Evolutionary conservation across 495 filamentous ascomycete genomes (phyloP).

Genomic region (Halenospora varia): DNA sequence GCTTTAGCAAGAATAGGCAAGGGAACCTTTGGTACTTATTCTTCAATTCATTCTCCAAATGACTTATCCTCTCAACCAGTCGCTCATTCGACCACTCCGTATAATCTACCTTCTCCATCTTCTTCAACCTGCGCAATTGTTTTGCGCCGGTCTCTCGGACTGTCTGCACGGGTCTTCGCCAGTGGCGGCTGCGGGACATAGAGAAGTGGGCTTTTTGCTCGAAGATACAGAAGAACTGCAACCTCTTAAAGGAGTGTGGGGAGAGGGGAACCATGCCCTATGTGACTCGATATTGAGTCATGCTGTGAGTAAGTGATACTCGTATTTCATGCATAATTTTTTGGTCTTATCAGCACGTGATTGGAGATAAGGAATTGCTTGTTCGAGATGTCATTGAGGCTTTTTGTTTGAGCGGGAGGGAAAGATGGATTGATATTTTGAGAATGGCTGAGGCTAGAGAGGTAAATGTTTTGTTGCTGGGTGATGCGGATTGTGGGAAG

Average conservation of each 20-base stretch:
- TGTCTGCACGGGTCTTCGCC: neutral
- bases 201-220: neutral
- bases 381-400: neutral
- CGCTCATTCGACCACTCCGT: constrained; percentile 59
- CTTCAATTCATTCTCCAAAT: constrained; percentile 59
- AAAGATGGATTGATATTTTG: neutral
- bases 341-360: constrained; percentile 21
- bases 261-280: constrained; percentile 9
- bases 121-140: neutral
- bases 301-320: neutral
- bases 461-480: constrained; percentile 72
- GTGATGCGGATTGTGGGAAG: constrained; percentile 79
- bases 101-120: constrained; percentile 24
- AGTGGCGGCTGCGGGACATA: constrained; percentile 11
- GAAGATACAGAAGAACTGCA: neutral
- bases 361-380: constrained; percentile 3
- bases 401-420: neutral
- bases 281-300: constrained; percentile 5
- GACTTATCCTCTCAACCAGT: constrained; percentile 60
- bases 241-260: neutral
- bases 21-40: constrained; percentile 36
- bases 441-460: constrained; percentile 28
- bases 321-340: neutral
- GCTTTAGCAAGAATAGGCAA: neutral
- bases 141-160: constrained; percentile 2